Conservation (phyloP, 2,329 filamentous ascomycete genomes). For the Hypomyces perniciosus region DNA sequence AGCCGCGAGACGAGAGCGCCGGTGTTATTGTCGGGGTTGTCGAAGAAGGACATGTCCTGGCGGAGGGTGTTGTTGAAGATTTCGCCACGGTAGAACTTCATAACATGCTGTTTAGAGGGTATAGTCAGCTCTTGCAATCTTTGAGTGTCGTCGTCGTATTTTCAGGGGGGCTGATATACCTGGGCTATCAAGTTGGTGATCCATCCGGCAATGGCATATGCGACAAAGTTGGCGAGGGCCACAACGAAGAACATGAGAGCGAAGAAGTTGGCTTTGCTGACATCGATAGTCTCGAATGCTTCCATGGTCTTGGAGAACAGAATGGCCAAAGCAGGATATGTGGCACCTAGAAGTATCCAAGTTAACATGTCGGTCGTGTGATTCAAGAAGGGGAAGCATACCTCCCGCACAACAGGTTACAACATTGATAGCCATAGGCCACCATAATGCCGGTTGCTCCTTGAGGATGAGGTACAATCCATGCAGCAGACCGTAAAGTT, state of each 20-base stretch:
- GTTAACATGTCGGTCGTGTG: background rate
- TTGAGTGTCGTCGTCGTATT: no score
- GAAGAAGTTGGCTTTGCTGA: slow-evolving; percentile 43
- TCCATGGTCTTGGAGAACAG: slow-evolving; percentile 36
- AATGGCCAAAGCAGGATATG: slow-evolving; percentile 35
- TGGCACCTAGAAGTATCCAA: slow-evolving; percentile 23
- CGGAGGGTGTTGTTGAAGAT: slow-evolving; percentile 47
- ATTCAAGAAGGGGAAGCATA: slow-evolving; percentile 10
- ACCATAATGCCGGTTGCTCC: slow-evolving; percentile 26
- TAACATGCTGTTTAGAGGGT: slow-evolving; percentile 20
- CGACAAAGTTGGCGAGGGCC: slow-evolving; percentile 39
- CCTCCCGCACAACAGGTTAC: slow-evolving; percentile 24
- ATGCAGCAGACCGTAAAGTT: slow-evolving; percentile 22
- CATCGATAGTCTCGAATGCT: slow-evolving; percentile 29
- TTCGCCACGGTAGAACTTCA: slow-evolving; percentile 31
- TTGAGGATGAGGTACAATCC: slow-evolving; percentile 25
- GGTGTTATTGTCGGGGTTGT: slow-evolving; percentile 31
- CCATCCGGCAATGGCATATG: slow-evolving; percentile 36
- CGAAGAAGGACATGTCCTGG: slow-evolving; percentile 48
- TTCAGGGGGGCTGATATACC: slow-evolving; percentile 16
- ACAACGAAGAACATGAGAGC: slow-evolving; percentile 52
- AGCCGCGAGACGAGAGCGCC: slow-evolving; percentile 34
- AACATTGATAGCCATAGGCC: slow-evolving; percentile 15
- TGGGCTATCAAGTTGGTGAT: slow-evolving; percentile 32
- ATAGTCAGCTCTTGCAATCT: background rate